Conservation (phyloP, 2,329 filamentous ascomycete genomes). For the Pseudogymnoascus sp. region DNA sequence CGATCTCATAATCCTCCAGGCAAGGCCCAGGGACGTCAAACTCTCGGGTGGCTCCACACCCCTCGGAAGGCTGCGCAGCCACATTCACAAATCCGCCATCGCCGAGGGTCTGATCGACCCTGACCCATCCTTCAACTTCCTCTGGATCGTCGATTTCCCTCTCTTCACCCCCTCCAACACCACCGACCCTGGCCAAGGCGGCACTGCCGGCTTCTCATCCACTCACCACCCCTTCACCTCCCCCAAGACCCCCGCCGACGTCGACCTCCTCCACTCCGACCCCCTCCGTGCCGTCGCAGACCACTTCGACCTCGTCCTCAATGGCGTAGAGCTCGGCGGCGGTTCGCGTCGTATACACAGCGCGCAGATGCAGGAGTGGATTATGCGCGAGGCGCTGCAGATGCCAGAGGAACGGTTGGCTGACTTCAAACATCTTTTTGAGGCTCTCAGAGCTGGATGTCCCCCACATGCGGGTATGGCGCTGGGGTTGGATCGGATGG, state of each 20-base stretch:
- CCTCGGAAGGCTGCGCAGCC: conserved; percentile 26
- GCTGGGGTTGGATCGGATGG: conserved; percentile 79
- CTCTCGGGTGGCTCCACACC: conserved; percentile 65
- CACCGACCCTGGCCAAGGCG: conserved; percentile 58
- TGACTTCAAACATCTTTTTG: conserved; percentile 78
- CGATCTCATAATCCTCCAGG: conserved; percentile 75
- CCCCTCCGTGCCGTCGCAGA: conserved; percentile 70
- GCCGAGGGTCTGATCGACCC: conserved; percentile 19
- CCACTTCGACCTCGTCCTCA: conserved; percentile 93
- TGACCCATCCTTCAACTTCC: conserved; percentile 49
- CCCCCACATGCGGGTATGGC: conserved; percentile 93
- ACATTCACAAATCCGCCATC: conserved; percentile 24
- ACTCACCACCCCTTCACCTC: conserved; percentile 97
- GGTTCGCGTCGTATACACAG: conserved; percentile 89
- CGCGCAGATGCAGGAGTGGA: conserved; percentile 70
- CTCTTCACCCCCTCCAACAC: conserved; percentile 71
- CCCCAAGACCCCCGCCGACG: conserved; percentile 61
- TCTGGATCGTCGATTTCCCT: conserved; percentile 85
- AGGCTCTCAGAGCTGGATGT: conserved; percentile 75
- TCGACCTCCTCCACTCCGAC: conserved; percentile 63
- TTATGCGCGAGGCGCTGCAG: conserved; percentile 72
- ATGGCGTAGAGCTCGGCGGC: conserved; percentile 88
- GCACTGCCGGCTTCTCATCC: conserved; percentile 68
- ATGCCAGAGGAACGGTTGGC: conserved; percentile 51
- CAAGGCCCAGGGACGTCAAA: conserved; percentile 52